These are phyloP conservation scores for Aureobasidium lini DNA, from an alignment of 2,329 filamentous ascomycete species.

Conservation along the genomic window DNA sequence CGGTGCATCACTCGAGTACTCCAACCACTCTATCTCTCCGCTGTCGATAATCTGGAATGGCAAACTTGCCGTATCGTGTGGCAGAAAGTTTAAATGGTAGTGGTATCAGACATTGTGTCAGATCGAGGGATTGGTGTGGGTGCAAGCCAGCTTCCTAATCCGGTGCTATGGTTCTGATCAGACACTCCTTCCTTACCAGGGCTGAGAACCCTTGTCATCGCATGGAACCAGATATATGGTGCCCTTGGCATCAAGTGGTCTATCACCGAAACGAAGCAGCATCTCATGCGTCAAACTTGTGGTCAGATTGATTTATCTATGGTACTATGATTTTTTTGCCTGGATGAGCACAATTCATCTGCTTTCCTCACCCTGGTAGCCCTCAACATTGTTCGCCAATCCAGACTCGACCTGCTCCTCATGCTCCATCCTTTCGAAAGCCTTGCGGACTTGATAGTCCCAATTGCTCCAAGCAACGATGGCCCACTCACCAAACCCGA, in stretches of 20 bases:
- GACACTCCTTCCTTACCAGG: too few species aligned
- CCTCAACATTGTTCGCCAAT: slow-evolving; percentile 18
- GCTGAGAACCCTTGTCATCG: too few species aligned
- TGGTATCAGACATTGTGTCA: neutral
- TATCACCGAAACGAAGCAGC: neutral
- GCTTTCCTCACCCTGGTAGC: slow-evolving; percentile 14
- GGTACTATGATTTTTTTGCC: too few species aligned
- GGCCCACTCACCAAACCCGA: slow-evolving; percentile 69
- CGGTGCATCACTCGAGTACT: neutral
- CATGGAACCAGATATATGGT: neutral
- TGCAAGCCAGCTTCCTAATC: neutral
- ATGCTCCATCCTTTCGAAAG: slow-evolving; percentile 61
- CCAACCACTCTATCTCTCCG: neutral
- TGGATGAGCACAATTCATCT: neutral
- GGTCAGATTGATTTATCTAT: neutral
- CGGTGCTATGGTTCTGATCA: too few species aligned
- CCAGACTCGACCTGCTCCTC: slow-evolving; percentile 35
- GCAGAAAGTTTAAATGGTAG: neutral
- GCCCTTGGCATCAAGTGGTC: neutral
- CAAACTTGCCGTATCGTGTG: neutral
- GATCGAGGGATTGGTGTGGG: neutral
- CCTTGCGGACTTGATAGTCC: slow-evolving; percentile 64
- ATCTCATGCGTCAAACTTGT: neutral
- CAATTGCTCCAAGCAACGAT: slow-evolving; percentile 73
- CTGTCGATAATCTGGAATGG: neutral